Conservation (phyloP, 140 eudicot species). For the Stevia rebaudiana region DNA sequence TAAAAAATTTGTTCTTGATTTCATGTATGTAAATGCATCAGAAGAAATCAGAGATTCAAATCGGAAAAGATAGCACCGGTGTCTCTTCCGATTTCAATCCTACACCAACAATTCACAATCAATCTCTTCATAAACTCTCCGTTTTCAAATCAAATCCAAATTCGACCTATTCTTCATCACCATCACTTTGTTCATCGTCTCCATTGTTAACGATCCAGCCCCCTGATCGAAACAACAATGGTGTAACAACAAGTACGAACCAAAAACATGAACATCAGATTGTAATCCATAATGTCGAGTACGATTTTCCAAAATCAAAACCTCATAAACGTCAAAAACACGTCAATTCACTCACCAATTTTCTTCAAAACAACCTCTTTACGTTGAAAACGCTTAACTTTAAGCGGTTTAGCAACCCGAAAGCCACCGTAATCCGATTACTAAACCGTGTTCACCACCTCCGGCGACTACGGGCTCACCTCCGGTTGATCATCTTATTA, state of each 20-base stretch:
- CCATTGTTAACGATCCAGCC: constrained; percentile 14
- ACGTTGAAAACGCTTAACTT: constrained; percentile 5
- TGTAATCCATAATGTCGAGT: constrained; percentile 3
- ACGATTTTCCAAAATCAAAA: constrained; percentile 38
- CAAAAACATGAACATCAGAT: constrained; percentile 23
- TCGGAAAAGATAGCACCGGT: constrained; percentile 97
- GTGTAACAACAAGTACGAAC: neutral
- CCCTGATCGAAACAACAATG: neutral
- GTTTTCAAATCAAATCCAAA: constrained; percentile 8
- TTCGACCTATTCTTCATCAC: constrained; percentile 13
- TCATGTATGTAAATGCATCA: constrained; percentile 61
- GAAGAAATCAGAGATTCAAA: constrained; percentile 95
- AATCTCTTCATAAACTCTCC: constrained; percentile 8
- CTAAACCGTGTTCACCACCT: constrained; percentile 46
- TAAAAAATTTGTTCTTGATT: neutral
- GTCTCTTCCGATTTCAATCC: constrained; percentile 98
- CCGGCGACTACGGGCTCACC: constrained; percentile 51
- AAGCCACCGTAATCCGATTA: constrained; percentile 10
- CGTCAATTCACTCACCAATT: constrained; percentile 16
- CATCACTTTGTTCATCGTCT: neutral
- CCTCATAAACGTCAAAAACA: constrained; percentile 57
- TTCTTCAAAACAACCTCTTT: constrained; percentile 23
- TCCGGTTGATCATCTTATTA: constrained; percentile 49
- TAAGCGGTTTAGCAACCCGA: constrained; percentile 19
- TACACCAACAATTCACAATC: constrained; percentile 30